Conservation (phyloP, 1,139 yeast genomes). For the Citeromyces hawaiiensis region DNA sequence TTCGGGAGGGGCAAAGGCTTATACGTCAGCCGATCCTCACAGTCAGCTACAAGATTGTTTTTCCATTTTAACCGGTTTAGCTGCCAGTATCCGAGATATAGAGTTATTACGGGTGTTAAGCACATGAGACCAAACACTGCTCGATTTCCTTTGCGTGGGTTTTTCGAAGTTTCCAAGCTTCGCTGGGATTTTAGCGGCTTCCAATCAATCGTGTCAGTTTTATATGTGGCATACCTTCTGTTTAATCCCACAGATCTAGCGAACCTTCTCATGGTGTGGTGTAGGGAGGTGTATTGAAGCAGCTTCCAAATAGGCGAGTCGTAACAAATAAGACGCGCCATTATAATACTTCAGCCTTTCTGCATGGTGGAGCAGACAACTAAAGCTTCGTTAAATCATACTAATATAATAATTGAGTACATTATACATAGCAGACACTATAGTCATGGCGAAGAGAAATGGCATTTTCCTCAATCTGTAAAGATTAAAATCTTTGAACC, state of each 20-base stretch:
- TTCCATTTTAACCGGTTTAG: constrained; percentile 80
- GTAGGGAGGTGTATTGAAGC: background rate
- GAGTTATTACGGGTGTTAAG: constrained; percentile 81
- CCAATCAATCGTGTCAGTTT: constrained; percentile 78
- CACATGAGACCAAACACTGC: constrained; percentile 47
- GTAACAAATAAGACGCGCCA: too few species aligned
- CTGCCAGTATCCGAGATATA: constrained; percentile 92
- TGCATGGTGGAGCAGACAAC: too few species aligned
- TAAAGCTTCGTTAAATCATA: too few species aligned
- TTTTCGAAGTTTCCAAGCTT: constrained; percentile 18
- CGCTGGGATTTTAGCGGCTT: constrained; percentile 51
- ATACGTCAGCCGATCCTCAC: constrained; percentile 69
- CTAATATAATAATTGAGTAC: too few species aligned
- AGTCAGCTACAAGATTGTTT: constrained; percentile 63
- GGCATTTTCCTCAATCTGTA: too few species aligned
- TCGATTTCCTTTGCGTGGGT: constrained; percentile 18
- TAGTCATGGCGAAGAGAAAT: too few species aligned
- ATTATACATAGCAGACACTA: too few species aligned
- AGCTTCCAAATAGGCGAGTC: too few species aligned
- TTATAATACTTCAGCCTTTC: too few species aligned
- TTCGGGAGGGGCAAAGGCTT: constrained; percentile 65
- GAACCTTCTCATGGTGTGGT: background rate
- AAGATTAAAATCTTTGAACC: too few species aligned
- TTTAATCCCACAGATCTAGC: background rate
- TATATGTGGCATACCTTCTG: constrained; percentile 19